Conservation (phyloP, 768 basidiomycete genomes). For the Pholiota conissans region DNA sequence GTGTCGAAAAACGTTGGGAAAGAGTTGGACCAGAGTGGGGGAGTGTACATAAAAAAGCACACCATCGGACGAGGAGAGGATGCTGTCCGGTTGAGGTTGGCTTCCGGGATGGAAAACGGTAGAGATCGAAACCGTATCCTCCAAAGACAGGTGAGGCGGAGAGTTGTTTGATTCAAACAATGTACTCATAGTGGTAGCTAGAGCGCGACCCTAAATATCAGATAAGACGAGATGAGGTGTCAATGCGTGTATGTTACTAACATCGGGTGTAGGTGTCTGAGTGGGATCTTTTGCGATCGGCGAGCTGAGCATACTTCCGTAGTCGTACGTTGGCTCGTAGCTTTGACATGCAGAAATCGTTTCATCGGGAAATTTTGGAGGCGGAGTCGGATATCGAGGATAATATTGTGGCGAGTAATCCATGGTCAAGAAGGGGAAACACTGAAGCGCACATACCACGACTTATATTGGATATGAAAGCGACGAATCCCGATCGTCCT, state of each 20-base stretch:
- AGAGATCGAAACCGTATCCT: slow-evolving; percentile 21
- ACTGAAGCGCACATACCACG: no score
- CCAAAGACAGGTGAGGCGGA: background rate
- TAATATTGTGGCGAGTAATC: no score
- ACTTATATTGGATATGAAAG: no score
- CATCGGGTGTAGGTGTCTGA: background rate
- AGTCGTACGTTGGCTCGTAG: no score
- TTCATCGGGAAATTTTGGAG: no score
- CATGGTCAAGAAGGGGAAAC: no score
- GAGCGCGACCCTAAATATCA: background rate
- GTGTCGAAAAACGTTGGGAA: slow-evolving; percentile 35
- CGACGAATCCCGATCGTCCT: no score
- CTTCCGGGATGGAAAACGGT: slow-evolving; percentile 27
- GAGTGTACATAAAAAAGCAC: slow-evolving; percentile 65
- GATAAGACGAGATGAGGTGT: background rate
- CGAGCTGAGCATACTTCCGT: no score
- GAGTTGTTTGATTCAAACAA: background rate
- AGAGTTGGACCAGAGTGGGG: slow-evolving; percentile 39
- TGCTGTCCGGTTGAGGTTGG: slow-evolving; percentile 21
- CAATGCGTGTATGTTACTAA: background rate
- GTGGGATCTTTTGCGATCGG: background rate
- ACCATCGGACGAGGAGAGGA: slow-evolving; percentile 55
- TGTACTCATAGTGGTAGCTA: background rate
- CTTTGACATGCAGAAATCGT: no score
- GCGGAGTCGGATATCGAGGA: no score